Base-by-base conservation (phyloP, 805 yeast species). In the Myxozyma kluyveri region DNA sequence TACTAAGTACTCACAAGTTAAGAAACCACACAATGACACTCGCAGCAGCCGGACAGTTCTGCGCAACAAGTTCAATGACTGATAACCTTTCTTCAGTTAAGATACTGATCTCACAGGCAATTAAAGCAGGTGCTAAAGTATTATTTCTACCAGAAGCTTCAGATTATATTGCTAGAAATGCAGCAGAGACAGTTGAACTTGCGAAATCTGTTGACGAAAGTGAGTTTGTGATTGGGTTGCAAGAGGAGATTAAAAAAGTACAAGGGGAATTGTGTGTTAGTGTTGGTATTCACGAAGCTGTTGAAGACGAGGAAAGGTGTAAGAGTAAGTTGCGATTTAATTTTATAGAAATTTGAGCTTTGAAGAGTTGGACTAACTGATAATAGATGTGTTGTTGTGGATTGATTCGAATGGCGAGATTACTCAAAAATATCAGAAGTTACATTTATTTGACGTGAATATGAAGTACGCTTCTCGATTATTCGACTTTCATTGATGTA, bases 121-220 rank as follows among this genome's bases (percentile, higher is more conserved):
- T 84, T 0, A 69, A 69, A 1, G 65, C 74, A 14, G 78, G 83
- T 2, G 89, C 85, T 12, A 74, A 77, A 56, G 80, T 45, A 10
- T 47, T 93, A 3, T 88, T 93, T 64, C 76, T 91, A 41, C 98
- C 98, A 1, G 99, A 91, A 67, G 98, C 98, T 0, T 77, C 93
- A 3, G 98, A 91, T 66, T 91, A 88, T 66, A 75, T 91, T 36
- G 83, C 96, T 3, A 74, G 80, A 47, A 80, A 80, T 63, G 83
- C 90, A 1, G 66, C 62, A 0, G 90, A 88, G 60, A 82, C 95
- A 0, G 72, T 75, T 47, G 60, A 71, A 24, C 69, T 91, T n/a
- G 88, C 84, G 0, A 64, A 73, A 37, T 53, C 76, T 12, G 72
- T 75, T 24, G 69, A 71, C 1, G 64, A 71, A 44, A 42, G 69